Evolutionary conservation across 2,329 filamentous ascomycete genomes (phyloP).

Genomic region (Xylariaceae sp.): DNA sequence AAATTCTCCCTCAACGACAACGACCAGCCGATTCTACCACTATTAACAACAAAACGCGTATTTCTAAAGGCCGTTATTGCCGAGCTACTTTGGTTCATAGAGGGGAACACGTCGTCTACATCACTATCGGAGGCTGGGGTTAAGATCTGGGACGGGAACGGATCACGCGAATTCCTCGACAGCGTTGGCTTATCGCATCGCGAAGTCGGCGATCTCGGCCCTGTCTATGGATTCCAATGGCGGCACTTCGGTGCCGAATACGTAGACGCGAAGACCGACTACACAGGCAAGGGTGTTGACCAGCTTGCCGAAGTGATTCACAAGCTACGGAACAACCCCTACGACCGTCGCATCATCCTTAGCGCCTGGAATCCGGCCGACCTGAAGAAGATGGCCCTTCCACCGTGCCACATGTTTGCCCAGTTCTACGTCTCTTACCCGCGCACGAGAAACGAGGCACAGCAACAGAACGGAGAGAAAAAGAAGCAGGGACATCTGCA

Average conservation of each 20-base stretch:
- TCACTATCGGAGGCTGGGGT: slow-evolving; percentile 80
- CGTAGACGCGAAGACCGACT: slow-evolving; percentile 78
- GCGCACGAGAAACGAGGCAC: slow-evolving; percentile 35
- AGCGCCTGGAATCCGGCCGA: slow-evolving; percentile 92
- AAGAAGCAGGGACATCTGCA: slow-evolving; percentile 73
- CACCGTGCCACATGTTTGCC: slow-evolving; percentile 85
- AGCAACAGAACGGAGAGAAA: slow-evolving; percentile 30
- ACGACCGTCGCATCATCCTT: slow-evolving; percentile 88
- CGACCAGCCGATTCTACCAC: slow-evolving; percentile 74
- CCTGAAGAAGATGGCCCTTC: slow-evolving; percentile 76
- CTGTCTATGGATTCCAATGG: slow-evolving; percentile 99
- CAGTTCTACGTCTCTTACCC: slow-evolving; percentile 79
- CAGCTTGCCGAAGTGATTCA: slow-evolving; percentile 90
- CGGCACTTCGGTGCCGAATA: slow-evolving; percentile 96
- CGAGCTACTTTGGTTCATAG: slow-evolving; percentile 96
- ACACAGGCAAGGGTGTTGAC: slow-evolving; percentile 87
- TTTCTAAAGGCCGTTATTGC: slow-evolving; percentile 88
- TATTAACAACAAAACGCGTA: slow-evolving; percentile 96
- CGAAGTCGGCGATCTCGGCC: slow-evolving; percentile 87
- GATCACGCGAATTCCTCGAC: slow-evolving; percentile 88
- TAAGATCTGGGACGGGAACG: slow-evolving; percentile 99
- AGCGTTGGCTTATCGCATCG: slow-evolving; percentile 81
- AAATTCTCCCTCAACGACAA: slow-evolving; percentile 81
- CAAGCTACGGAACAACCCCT: slow-evolving; percentile 83
- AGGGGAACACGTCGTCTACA: slow-evolving; percentile 79